These are phyloP conservation scores for Sapria himalayana DNA, from an alignment of 345 rosid species.

Conservation along the genomic window DNA sequence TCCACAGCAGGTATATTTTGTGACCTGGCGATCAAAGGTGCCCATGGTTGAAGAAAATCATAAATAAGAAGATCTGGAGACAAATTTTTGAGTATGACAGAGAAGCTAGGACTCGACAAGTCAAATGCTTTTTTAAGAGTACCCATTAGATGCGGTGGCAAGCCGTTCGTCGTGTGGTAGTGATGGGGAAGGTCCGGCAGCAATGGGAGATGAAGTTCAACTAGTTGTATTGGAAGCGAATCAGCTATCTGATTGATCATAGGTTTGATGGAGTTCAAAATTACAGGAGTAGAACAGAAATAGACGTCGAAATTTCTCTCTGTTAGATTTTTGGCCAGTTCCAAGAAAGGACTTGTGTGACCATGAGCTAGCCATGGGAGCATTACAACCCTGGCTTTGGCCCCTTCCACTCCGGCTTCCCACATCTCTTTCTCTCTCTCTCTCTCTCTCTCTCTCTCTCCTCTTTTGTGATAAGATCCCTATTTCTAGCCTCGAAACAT, in stretches of 20 bases:
- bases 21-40: conserved; percentile 8
- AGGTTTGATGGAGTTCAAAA: conserved; percentile 8
- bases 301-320: conserved; percentile 11
- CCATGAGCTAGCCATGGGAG: conserved; percentile 34
- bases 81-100: conserved; percentile 5
- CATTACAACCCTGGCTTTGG: conserved; percentile 19
- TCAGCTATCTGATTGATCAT: conserved; percentile 3
- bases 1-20: conserved; percentile 12
- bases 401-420: neutral
- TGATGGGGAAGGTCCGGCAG: conserved; percentile 25
- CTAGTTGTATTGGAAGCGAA: conserved; percentile 13
- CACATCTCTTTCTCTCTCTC: neutral
- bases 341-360: conserved; percentile 21
- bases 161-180: conserved; percentile 21
- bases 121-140: conserved; percentile 17
- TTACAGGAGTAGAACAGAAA: conserved; percentile 18
- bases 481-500: no score
- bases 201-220: conserved; percentile 16
- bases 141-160: conserved; percentile 15
- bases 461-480: neutral
- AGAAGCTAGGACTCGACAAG: conserved; percentile 10
- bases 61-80: conserved; percentile 15
- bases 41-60: conserved; percentile 24
- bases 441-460: neutral
- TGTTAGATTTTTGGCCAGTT: conserved; percentile 19